Evolutionary conservation across 176 grass and related monocot species (phyloP).

Genomic region (Raddia distichophylla): DNA sequence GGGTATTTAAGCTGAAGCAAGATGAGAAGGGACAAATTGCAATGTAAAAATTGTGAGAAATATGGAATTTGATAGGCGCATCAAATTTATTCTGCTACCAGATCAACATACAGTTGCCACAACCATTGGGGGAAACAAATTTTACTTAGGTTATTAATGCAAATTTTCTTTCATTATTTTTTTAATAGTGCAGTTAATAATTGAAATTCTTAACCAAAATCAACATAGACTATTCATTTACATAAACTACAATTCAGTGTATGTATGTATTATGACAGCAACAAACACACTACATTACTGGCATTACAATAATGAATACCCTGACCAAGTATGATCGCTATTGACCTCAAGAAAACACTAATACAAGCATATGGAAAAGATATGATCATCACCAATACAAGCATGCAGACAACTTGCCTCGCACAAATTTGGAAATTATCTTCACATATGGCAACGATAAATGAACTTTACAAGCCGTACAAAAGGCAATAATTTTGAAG

Average conservation of each 20-base stretch:
- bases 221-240: neutral
- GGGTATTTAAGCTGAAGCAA: no score
- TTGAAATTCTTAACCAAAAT: neutral
- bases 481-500: neutral
- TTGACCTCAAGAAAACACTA: neutral
- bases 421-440: neutral
- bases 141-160: neutral
- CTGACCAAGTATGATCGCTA: neutral
- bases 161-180: neutral
- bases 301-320: conserved; percentile 2
- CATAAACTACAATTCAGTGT: neutral
- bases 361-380: no score
- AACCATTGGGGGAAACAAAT: neutral
- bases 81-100: neutral
- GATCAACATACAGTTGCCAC: neutral
- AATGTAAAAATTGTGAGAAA: no score
- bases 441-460: neutral
- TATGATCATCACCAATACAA: neutral
- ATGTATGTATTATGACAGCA: neutral
- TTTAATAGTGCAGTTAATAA: neutral
- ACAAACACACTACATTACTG: neutral
- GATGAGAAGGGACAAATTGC: no score
- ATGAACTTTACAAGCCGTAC: neutral
- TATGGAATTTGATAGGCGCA: no score
- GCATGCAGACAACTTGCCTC: neutral